A percentile compares a stretch with the other conserved stretches of the same genome.
Evolutionary conservation across 2,329 filamentous ascomycete species (phyloP).

Genomic region (Trichoderma afroharzianum): DNA sequence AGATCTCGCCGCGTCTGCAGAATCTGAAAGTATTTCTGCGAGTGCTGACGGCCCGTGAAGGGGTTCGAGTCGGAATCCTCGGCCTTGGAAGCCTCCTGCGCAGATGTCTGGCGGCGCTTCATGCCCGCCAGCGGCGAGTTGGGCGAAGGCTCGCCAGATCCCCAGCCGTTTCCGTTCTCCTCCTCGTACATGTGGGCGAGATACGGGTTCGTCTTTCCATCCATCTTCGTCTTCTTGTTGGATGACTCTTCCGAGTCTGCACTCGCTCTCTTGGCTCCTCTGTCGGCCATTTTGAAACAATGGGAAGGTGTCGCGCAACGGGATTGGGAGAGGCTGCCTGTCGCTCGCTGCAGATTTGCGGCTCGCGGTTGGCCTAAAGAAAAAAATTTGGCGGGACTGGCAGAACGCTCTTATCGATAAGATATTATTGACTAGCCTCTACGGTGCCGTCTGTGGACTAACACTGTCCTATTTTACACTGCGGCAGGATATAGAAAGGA

Average conservation of each 20-base stretch:
- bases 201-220: conserved; percentile 69
- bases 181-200: conserved; percentile 76
- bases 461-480: background rate
- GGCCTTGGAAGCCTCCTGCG: conserved; percentile 64
- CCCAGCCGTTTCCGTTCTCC: conserved; percentile 36
- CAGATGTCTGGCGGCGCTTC: conserved; percentile 76
- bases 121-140: conserved; percentile 60
- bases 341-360: conserved; percentile 2
- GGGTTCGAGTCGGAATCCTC: conserved; percentile 83
- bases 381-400: conserved; percentile 27
- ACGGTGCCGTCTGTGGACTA: background rate
- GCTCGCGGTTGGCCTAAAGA: conserved; percentile 19
- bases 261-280: conserved; percentile 43
- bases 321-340: background rate
- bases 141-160: conserved; percentile 28
- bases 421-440: background rate
- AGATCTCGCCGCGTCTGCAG: conserved; percentile 78
- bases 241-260: conserved; percentile 40
- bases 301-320: conserved; percentile 17
- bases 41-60: conserved; percentile 75
- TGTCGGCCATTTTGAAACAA: conserved; percentile 38
- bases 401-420: conserved; percentile 34
- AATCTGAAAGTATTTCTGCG: conserved; percentile 85
- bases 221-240: conserved; percentile 44
- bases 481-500: background rate